phyloP scores from a whole-genome alignment of 1,284 basidiomycete species.

The Amylostereum areolatum region DNA sequence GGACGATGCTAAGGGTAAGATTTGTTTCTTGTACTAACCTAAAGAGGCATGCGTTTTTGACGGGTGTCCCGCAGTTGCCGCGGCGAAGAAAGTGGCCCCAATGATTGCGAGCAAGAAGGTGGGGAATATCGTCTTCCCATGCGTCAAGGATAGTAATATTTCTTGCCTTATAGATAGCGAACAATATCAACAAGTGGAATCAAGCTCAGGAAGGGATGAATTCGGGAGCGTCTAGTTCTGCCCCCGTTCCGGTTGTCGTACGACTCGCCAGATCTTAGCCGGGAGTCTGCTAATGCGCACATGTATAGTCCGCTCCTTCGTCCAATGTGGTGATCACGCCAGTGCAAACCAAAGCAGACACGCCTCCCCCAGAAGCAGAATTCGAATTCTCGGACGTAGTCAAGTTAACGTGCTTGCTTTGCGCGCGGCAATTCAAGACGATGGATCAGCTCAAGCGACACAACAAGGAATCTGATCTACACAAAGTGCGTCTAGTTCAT shows the following conservation, averaged over 20 bases:
- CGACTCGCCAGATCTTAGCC: not conserved
- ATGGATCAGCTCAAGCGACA: constrained; percentile 81
- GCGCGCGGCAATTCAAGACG: constrained; percentile 87
- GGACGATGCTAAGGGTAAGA: constrained; percentile 46
- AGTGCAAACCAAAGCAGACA: constrained; percentile 21
- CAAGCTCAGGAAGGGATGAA: constrained; percentile 82
- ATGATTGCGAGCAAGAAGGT: constrained; percentile 89
- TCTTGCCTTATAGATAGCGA: constrained; percentile 54
- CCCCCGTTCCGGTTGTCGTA: constrained; percentile 13
- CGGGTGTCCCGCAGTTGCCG: constrained; percentile 36
- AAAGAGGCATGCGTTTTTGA: constrained; percentile 21
- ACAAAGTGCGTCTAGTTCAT: constrained; percentile 55
- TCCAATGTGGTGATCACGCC: constrained; percentile 1
- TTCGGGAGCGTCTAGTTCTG: constrained; percentile 13
- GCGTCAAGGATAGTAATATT: not conserved
- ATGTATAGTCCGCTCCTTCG: not conserved
- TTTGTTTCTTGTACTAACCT: constrained; percentile 26
- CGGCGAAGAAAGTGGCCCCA: constrained; percentile 74
- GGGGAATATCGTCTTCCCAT: constrained; percentile 13
- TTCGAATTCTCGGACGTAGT: constrained; percentile 74
- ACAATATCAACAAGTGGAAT: constrained; percentile 94
- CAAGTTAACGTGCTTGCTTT: constrained; percentile 80
- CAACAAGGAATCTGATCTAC: constrained; percentile 85
- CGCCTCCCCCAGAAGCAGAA: constrained; percentile 41
- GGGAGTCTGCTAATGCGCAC: not conserved